These are phyloP conservation scores for Alternaria sp. DNA, from an alignment of 2,329 filamentous ascomycete species.

Conservation along the genomic window DNA sequence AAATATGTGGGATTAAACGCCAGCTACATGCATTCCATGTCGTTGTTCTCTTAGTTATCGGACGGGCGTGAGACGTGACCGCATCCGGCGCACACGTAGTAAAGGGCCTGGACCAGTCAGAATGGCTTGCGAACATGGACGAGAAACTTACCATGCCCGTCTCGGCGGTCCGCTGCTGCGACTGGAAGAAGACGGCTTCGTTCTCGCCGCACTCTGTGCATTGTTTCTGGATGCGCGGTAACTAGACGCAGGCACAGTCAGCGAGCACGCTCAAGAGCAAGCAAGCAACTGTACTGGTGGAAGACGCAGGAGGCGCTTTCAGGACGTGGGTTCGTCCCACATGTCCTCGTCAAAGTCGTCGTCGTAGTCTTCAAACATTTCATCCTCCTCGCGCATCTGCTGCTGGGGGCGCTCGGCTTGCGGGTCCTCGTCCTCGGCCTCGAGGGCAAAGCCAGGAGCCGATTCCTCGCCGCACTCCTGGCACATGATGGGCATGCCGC, in stretches of 20 bases:
- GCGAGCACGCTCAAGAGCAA: slow-evolving; percentile 47
- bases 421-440: slow-evolving; percentile 49
- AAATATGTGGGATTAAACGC: slow-evolving; percentile 36
- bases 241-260: slow-evolving; percentile 63
- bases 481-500: slow-evolving; percentile 64
- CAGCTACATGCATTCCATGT: slow-evolving; percentile 34
- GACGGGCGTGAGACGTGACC: slow-evolving; percentile 75
- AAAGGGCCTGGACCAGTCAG: slow-evolving; percentile 53
- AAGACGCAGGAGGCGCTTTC: slow-evolving; percentile 23
- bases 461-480: slow-evolving; percentile 57
- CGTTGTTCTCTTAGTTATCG: slow-evolving; percentile 17
- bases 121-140: not conserved
- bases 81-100: slow-evolving; percentile 86
- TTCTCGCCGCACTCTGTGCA: slow-evolving; percentile 85
- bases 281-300: slow-evolving; percentile 42
- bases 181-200: slow-evolving; percentile 98
- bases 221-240: slow-evolving; percentile 84
- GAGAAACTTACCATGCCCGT: slow-evolving; percentile 85
- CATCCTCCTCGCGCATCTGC: slow-evolving; percentile 12
- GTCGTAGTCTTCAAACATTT: slow-evolving; percentile 25
- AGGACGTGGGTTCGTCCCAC: slow-evolving; percentile 40
- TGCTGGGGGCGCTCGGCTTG: slow-evolving; percentile 29
- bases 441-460: slow-evolving; percentile 53
- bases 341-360: slow-evolving; percentile 36
- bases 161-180: slow-evolving; percentile 93